These are phyloP conservation scores for Colletotrichum simmondsii DNA, from an alignment of 2,329 filamentous ascomycete genomes.

Conservation along the genomic window DNA sequence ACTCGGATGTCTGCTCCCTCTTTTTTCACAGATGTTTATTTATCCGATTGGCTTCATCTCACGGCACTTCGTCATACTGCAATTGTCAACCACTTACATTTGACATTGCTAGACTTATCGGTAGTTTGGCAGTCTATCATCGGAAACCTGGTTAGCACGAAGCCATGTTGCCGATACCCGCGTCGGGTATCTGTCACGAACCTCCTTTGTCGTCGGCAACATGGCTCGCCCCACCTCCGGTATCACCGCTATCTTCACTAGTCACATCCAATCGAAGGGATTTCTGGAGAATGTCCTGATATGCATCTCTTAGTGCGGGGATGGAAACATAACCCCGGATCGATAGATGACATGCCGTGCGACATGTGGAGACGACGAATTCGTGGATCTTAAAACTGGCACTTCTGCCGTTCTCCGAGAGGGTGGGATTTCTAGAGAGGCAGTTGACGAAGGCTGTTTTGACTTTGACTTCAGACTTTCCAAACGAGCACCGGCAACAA, in stretches of 20 bases:
- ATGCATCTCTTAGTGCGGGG: conserved; percentile 19
- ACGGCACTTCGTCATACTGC: not conserved
- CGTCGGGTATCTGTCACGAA: conserved; percentile 20
- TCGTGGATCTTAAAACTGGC: conserved; percentile 1
- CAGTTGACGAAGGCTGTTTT: not conserved
- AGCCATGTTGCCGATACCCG: conserved; percentile 21
- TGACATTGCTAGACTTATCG: not conserved
- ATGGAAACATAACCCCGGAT: conserved; percentile 11
- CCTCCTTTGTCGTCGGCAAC: conserved; percentile 20
- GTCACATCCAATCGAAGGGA: conserved; percentile 14
- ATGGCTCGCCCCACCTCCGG: conserved; percentile 13
- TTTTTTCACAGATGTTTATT: not conserved
- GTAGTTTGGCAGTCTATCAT: not conserved
- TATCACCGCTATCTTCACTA: conserved; percentile 23
- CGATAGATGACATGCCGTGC: conserved; percentile 1
- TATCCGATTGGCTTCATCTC: conserved; percentile 7
- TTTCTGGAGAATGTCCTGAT: conserved; percentile 13
- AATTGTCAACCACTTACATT: not conserved
- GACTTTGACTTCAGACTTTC: not conserved
- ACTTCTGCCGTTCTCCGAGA: not conserved
- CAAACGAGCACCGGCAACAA: not conserved
- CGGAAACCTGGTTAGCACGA: not conserved
- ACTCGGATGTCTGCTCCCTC: too few species aligned
- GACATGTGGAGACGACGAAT: conserved; percentile 8
- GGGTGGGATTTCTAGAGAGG: not conserved